phyloP scores from a whole-genome alignment of 192 early-diverging fungal genomes.

The Dissophora ornata region DNA sequence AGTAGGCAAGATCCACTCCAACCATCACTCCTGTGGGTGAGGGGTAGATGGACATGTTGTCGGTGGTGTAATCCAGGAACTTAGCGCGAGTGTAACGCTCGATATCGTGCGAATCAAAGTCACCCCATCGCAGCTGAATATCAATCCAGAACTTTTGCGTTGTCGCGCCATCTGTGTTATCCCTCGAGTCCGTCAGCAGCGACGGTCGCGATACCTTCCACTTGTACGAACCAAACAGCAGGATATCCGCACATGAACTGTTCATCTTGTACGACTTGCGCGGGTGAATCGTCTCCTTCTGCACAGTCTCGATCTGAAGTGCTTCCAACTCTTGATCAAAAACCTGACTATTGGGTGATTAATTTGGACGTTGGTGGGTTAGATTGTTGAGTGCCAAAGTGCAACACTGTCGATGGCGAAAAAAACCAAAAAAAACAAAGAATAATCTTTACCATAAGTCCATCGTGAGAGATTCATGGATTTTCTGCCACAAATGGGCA shows the following conservation, averaged over 20 bases:
- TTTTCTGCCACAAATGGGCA: slow-evolving; percentile 99
- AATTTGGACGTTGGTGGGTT: too few species aligned
- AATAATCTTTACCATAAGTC: slow-evolving; percentile 23
- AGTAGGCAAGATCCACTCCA: slow-evolving; percentile 98
- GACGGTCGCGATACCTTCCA: slow-evolving; percentile 98
- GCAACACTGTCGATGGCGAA: too few species aligned
- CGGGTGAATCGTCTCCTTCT: slow-evolving; percentile 99
- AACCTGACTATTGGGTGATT: too few species aligned
- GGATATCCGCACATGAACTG: slow-evolving; percentile 91
- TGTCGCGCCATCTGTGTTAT: slow-evolving; percentile 96
- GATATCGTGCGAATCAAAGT: slow-evolving; percentile 99
- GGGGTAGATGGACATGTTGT: slow-evolving; percentile 99
- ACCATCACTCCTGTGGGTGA: slow-evolving; percentile 97
- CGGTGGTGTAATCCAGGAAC: slow-evolving; percentile 98
- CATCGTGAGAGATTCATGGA: slow-evolving; percentile 79
- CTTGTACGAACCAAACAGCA: slow-evolving; percentile 97
- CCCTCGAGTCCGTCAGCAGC: slow-evolving; percentile 90
- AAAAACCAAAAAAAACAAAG: not conserved
- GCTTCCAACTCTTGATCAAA: slow-evolving; percentile 98
- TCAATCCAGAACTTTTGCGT: slow-evolving; percentile 99
- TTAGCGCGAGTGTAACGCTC: slow-evolving; percentile 98
- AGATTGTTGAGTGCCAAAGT: too few species aligned
- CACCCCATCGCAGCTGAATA: slow-evolving; percentile 97
- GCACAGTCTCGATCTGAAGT: slow-evolving; percentile 97
- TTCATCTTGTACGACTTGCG: slow-evolving; percentile 99